Evolutionary conservation across 495 filamentous ascomycete species (phyloP).

Genomic region (Endocarpon pusillum): DNA sequence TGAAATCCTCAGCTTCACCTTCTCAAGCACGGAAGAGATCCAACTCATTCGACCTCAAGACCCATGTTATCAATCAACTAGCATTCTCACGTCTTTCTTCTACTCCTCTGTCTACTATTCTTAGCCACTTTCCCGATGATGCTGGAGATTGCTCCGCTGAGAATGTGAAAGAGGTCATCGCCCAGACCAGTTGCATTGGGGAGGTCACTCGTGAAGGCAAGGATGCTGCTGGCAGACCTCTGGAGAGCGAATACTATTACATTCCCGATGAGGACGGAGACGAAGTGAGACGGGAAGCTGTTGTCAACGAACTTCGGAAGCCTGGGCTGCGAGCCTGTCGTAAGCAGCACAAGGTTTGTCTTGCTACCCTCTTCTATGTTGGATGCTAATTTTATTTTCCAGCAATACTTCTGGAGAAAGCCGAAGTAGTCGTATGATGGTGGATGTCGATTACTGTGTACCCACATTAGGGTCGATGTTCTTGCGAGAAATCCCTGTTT

Average conservation of each 20-base stretch:
- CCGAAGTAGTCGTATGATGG: too few relatives aligned
- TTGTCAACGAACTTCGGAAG: slow-evolving; percentile 70
- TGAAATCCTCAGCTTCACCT: slow-evolving; percentile 22
- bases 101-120: slow-evolving; percentile 72
- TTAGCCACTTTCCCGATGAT: slow-evolving; percentile 60
- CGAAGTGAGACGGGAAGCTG: slow-evolving; percentile 58
- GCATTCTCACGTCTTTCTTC: slow-evolving; percentile 94
- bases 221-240: slow-evolving; percentile 81
- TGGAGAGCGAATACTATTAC: slow-evolving; percentile 96
- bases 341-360: slow-evolving; percentile 85
- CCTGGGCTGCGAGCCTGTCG: slow-evolving; percentile 75
- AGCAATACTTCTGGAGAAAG: slow-evolving; percentile 94
- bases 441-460: too few relatives aligned
- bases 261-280: slow-evolving; percentile 81
- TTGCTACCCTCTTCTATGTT: slow-evolving; percentile 3
- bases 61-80: slow-evolving; percentile 86
- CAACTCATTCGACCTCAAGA: slow-evolving; percentile 28
- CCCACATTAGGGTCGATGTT: too few relatives aligned
- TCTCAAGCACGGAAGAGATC: slow-evolving; percentile 13
- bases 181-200: slow-evolving; percentile 58
- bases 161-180: slow-evolving; percentile 52
- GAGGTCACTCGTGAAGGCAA: slow-evolving; percentile 83
- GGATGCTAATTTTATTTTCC: slow-evolving; percentile 10
- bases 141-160: slow-evolving; percentile 34
- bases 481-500: too few relatives aligned